Base-by-base conservation (phyloP, 1,284 basidiomycete genomes). In the Melampsora americana region DNA sequence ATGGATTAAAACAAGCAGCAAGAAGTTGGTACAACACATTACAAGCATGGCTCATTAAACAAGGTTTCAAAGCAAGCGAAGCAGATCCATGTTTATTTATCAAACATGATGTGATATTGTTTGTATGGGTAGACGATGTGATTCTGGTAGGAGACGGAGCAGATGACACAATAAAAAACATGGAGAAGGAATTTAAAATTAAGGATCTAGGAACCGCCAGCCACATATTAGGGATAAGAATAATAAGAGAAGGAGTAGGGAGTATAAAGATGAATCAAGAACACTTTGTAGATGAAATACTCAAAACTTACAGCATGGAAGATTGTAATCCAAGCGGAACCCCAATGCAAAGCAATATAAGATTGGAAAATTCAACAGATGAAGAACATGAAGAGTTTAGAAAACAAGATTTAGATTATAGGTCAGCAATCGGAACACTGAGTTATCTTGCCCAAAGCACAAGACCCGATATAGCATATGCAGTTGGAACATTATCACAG, bases 1-100 rank as follows among this genome's bases (percentile, higher is more conserved):
- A 77, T 67, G 69, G 76, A 42, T 46, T 77, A 5, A 64, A 60
- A n/a, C 76, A 77, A 67, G 62, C 69, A 60, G 76, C 64, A 50
- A 74, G 46, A 60, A 60, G 46, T 35, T 77, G 59, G 69, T 72
- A 73, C 46, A 60, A 68, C 39, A 71, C 68, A 48, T 59, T 77
- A 56, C 50, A 59, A 16, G 53, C 28, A 18, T 66, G 53, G 39
- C 65, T 77, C 28, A 48, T 69, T 48, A 61, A 59, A 32, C 48
- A 72, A 48, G 69, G 76, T 26, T 77, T 71, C 64, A 56, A 65
- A 28, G 66, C 46, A 66, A 60, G 42, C 44, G 59, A 60, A 53
- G 61, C 48, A 46, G 69, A 77, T 18, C 76, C 76, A 56, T 74
- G 65, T 48, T 26, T 77, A 4, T 35, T 35, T 35, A 35, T 35